Evolutionary conservation across 257 asterid species (phyloP), one percentile per base, ranked within the genome.

Genomic region (Eucommia ulmoides): DNA sequence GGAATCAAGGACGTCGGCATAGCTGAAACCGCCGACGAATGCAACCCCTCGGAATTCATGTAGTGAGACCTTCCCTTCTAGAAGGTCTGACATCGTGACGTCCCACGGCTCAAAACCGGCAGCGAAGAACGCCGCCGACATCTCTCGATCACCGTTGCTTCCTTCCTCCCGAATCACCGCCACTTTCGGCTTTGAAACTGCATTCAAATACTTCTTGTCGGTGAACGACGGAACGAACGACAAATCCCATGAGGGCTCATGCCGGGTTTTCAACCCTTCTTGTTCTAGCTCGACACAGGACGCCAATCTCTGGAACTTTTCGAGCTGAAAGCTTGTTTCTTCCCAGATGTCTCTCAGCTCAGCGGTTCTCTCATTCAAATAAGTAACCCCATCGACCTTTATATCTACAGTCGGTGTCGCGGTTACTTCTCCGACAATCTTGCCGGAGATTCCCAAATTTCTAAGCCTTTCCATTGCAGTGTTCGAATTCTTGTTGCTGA

Each of bases 21-120:
- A 88, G 74, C 97, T 88, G 72, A 84, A 88, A 23, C 96, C 97
- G 42, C 97, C 97, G 19, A 88, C 94, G 51, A 88, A 88, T 2
- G 60, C 93, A 52, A 88, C 58, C 16, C 96, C 97, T 11, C 79
- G 76, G 56, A 85, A 82, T 46, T 69, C 69, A 24, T 55, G 41
- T 65, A 85, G 69, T 0, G 74, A 65, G 59, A 73, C 55, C 4
- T 55, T 52, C 23, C 93, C 88, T n/a, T 60, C 68, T n/a, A 85
- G 84, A 60, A 89, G 92, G 78, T 89, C 98, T 4, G 96, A 82
- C 94, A 89, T 85, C 14, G 94, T 33, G 49, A 89, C 54, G 65
- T 89, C 98, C 96, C 96, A 85, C 24, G 98, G 93, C 41, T 85
- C 96, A 61, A 89, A 89, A 50, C 98, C 96, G 24, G 94, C 80